These are phyloP conservation scores for Bipolaris bicolor DNA, from an alignment of 2,329 filamentous ascomycete species.

Conservation along the genomic window DNA sequence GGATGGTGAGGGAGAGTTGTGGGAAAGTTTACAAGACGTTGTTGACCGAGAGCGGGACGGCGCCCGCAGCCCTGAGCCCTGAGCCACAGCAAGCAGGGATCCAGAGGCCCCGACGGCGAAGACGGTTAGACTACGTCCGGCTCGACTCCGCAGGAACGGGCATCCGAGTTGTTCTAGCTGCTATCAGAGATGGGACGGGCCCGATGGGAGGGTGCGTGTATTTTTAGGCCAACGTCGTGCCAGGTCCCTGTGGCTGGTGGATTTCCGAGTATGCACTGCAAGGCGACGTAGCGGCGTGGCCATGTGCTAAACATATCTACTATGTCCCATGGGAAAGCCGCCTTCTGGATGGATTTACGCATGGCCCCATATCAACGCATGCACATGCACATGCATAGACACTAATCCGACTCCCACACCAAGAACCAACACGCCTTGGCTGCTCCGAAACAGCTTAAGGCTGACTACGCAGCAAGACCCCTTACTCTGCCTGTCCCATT, in stretches of 20 bases:
- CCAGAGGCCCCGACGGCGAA: background rate
- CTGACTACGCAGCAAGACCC: conserved; percentile 7
- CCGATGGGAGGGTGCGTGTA: conserved; percentile 3
- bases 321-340: background rate
- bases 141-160: conserved; percentile 11
- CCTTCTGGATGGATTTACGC: background rate
- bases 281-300: background rate
- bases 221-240: conserved; percentile 17
- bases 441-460: conserved; percentile 16
- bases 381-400: background rate
- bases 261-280: background rate
- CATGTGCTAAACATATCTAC: background rate
- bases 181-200: background rate
- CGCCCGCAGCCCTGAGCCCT: conserved; percentile 6
- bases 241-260: background rate
- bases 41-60: conserved; percentile 16
- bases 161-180: background rate
- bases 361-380: background rate
- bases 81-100: conserved; percentile 4
- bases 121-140: conserved; percentile 16
- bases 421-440: background rate
- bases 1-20: conserved; percentile 11
- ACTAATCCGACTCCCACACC: too few species aligned
- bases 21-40: conserved; percentile 7
- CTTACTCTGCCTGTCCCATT: conserved; percentile 1